phyloP scores from a whole-genome alignment of 108 stramenopile species.

The Skeletonema costatum region DNA sequence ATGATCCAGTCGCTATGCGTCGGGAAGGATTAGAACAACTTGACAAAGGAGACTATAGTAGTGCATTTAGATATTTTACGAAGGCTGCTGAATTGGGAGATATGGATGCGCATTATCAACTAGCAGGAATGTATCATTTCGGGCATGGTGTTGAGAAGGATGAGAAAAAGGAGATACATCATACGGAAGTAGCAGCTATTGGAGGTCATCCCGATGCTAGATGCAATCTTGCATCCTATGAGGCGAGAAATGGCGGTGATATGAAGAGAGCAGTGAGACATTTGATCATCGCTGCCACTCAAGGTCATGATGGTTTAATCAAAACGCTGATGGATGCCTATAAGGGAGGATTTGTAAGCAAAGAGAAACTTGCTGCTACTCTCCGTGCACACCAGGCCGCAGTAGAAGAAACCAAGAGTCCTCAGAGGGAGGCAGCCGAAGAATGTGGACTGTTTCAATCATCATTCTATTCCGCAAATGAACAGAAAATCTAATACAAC shows the following conservation, averaged over 20 bases:
- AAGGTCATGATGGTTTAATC: neutral
- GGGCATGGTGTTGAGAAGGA: neutral
- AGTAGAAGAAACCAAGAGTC: neutral
- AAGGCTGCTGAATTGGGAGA: neutral
- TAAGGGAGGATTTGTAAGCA: neutral
- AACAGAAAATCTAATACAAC: too few relatives aligned
- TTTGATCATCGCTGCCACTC: neutral
- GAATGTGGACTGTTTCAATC: too few relatives aligned
- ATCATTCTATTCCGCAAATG: too few relatives aligned
- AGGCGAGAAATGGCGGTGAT: neutral
- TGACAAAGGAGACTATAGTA: neutral
- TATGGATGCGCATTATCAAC: too few relatives aligned
- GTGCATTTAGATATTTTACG: neutral
- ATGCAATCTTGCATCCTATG: neutral
- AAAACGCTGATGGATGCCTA: neutral
- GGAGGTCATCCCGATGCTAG: conserved; percentile 1
- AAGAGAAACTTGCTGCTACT: neutral
- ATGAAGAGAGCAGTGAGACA: neutral
- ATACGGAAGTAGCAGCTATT: neutral
- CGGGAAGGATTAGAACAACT: too few relatives aligned
- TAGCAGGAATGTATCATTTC: too few relatives aligned
- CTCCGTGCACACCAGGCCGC: neutral
- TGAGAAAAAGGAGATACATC: neutral
- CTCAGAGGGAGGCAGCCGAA: conserved; percentile 2
- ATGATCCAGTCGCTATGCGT: too few relatives aligned